phyloP scores from a whole-genome alignment of 2,329 filamentous ascomycete species.

The Trichoderma asperellum region DNA sequence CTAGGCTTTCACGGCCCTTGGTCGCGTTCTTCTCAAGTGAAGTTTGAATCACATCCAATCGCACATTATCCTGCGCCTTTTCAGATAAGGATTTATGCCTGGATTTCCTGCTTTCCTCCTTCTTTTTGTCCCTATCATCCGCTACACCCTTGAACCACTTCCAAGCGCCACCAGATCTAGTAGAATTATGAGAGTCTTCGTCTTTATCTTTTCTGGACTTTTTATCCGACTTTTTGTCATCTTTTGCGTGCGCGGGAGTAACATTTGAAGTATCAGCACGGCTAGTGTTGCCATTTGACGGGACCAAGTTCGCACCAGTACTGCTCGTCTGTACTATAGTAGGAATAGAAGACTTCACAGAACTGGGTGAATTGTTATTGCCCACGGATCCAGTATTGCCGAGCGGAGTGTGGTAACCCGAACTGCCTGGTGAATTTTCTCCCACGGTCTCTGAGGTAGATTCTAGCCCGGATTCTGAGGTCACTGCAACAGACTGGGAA shows the following conservation, averaged over 20 bases:
- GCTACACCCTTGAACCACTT: conserved; percentile 82
- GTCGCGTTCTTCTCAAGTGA: conserved; percentile 73
- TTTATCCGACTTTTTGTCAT: conserved; percentile 76
- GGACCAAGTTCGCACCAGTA: conserved; percentile 48
- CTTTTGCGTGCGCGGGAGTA: conserved; percentile 65
- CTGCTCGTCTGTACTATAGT: conserved; percentile 35
- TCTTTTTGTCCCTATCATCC: conserved; percentile 66
- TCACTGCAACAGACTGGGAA: conserved; percentile 47
- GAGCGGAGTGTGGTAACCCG: background rate
- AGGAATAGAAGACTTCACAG: conserved; percentile 25
- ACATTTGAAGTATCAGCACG: conserved; percentile 79
- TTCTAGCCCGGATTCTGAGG: conserved; percentile 43
- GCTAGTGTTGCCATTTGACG: conserved; percentile 66
- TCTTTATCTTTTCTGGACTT: conserved; percentile 76
- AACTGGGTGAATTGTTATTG: conserved; percentile 9
- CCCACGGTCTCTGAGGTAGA: conserved; percentile 41
- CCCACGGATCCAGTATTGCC: background rate
- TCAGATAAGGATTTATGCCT: conserved; percentile 64
- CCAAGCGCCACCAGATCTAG: conserved; percentile 71
- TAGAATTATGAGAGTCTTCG: conserved; percentile 58
- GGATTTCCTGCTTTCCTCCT: conserved; percentile 67
- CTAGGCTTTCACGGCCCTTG: conserved; percentile 78
- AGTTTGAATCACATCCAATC: conserved; percentile 83
- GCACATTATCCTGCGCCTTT: conserved; percentile 73
- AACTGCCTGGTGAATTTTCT: background rate